These are phyloP conservation scores for Hirschfeldia incana DNA, from an alignment of 345 rosid species.

Conservation along the genomic window DNA sequence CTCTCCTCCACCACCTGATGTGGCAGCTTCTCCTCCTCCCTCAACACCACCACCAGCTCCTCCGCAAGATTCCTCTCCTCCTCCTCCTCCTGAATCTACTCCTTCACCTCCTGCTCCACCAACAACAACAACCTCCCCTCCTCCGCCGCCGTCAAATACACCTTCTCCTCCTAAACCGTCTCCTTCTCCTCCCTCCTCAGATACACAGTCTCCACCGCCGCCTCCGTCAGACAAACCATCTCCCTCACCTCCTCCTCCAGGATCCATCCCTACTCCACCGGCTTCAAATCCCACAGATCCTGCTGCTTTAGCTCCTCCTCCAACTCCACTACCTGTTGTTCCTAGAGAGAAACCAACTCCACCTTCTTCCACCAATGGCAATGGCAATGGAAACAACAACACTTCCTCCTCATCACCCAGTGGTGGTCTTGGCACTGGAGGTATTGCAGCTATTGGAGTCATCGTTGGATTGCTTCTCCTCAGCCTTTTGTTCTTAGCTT, in stretches of 20 bases:
- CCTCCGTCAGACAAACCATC: conserved; percentile 33
- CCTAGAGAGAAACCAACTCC: conserved; percentile 79
- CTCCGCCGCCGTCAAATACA: conserved; percentile 45
- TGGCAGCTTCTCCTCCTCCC: conserved; percentile 38
- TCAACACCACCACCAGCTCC: conserved; percentile 62
- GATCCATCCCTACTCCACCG: conserved; percentile 51
- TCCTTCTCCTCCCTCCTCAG: conserved; percentile 49
- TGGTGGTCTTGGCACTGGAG: conserved; percentile 55
- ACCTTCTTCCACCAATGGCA: conserved; percentile 31
- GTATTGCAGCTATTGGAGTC: conserved; percentile 61
- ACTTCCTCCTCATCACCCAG: conserved; percentile 30
- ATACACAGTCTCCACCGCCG: conserved; percentile 38
- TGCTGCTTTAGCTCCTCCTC: conserved; percentile 62
- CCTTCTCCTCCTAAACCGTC: conserved; percentile 43
- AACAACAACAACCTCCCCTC: conserved; percentile 25
- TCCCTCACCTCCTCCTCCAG: conserved; percentile 58
- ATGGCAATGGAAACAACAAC: conserved; percentile 28
- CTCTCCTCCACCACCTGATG: conserved; percentile 47
- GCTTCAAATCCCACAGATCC: conserved; percentile 47
- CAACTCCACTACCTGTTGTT: conserved; percentile 60
- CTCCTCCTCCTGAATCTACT: conserved; percentile 45
- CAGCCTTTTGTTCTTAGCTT: conserved; percentile 68
- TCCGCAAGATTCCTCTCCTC: conserved; percentile 46
- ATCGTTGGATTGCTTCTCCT: conserved; percentile 63
- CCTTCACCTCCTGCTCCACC: conserved; percentile 42